Conservation (phyloP, 345 rosid genomes). For the Anastatica hierochuntica region DNA sequence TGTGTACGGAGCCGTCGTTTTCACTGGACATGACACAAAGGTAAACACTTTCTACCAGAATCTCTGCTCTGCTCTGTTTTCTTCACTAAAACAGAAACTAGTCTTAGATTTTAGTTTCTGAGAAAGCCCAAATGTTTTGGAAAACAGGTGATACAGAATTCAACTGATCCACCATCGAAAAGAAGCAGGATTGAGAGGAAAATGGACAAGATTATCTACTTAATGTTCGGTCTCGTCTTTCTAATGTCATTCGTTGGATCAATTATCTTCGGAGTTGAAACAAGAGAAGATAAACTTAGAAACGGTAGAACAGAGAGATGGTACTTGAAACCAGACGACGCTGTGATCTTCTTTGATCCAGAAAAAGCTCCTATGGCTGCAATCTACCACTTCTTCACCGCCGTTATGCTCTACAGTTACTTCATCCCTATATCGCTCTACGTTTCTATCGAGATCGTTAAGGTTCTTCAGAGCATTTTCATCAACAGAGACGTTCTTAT, state of each 20-base stretch:
- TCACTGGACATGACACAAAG: constrained; percentile 83
- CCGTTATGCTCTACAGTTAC: constrained; percentile 78
- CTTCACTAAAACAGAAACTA: too few species aligned
- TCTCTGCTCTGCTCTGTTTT: too few species aligned
- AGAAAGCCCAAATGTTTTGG: too few species aligned
- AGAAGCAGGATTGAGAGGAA: constrained; percentile 84
- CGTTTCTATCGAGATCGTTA: constrained; percentile 87
- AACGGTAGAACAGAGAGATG: constrained; percentile 66
- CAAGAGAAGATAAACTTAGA: constrained; percentile 41
- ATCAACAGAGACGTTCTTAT: constrained; percentile 72
- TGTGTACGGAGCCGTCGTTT: constrained; percentile 71
- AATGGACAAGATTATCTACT: constrained; percentile 69
- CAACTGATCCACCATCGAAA: constrained; percentile 89
- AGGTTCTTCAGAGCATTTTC: constrained; percentile 83
- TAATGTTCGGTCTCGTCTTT: constrained; percentile 57
- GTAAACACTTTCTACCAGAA: constrained; percentile 10
- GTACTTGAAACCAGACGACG: constrained; percentile 80
- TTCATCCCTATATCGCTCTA: constrained; percentile 91
- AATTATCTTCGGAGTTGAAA: constrained; percentile 60
- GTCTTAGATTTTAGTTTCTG: too few species aligned
- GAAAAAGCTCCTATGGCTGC: constrained; percentile 55
- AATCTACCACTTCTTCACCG: constrained; percentile 58
- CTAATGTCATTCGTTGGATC: constrained; percentile 63
- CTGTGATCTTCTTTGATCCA: constrained; percentile 61
- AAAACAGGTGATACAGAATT: constrained; percentile 71